Evolutionary conservation across 345 rosid species (phyloP), one percentile per base, ranked within the genome.

Genomic region (Camelina hispida): DNA sequence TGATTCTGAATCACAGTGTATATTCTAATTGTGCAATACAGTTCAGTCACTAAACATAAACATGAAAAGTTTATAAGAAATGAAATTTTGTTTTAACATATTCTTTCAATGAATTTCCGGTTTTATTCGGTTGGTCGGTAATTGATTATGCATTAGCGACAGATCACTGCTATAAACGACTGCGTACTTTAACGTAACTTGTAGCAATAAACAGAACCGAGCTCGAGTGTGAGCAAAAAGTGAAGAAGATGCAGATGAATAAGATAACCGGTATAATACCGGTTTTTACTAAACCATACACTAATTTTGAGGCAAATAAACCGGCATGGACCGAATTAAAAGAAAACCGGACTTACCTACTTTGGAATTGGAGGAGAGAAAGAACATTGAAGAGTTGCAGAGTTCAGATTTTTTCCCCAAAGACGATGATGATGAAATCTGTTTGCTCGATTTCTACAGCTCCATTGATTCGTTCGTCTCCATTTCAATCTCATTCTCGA

Each of bases 341-440:
- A 57, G 22, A 57, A 60, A 37, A 44, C 71, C 61, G 68, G 32
- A 34, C 3, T 35, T 68, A 61, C 23, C 17, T 37, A 20, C n/a
- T 64, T 34, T 2, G 37, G 37, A 34, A 34, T 34, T 44, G 22
- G 22, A 63, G 20, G 23, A 54, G 61, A 13, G 43, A 38, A 38
- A 10, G 38, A 35, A 35, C 2, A 1, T 48, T 20, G 7, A 11
- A 47, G 68, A 14, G 16, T 43, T 17, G 52, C n/a, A 47, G 72
- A 43, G 53, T 44, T 62, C 34, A 34, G 62, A 9, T 62, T 54
- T 62, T 54, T 44, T 2, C 32, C 32, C 2, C 6, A 72, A 10
- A 62, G 47, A 52, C 54, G 30, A 28, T 28, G 30, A 28, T 28
- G 30, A 85, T 85, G 89, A 88, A 81, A 68, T 78, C 79, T 53